A percentile compares a stretch with the other conserved stretches of the same genome.
Conservation (phyloP, 2,329 filamentous ascomycete genomes). For the Cadophora sp. region DNA sequence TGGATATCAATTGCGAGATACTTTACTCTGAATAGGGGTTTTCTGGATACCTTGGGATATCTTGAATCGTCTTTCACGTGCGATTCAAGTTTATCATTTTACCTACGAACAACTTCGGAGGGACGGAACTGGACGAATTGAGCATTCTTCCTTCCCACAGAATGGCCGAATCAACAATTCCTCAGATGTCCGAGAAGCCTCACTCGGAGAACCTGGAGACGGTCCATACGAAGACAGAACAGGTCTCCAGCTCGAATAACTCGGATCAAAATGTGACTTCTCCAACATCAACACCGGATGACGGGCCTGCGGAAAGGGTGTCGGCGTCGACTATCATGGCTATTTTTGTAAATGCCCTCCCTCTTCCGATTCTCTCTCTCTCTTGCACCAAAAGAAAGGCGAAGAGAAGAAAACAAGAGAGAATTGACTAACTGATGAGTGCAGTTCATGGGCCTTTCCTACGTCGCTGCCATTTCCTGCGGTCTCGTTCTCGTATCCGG, state of each 20-base stretch:
- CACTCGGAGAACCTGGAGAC: constrained; percentile 9
- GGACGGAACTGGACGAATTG: neutral
- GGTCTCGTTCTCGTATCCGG: constrained; percentile 37
- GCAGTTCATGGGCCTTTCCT: constrained; percentile 37
- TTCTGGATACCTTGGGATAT: too few relatives aligned
- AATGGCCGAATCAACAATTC: neutral
- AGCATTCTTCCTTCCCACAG: neutral
- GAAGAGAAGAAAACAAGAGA: too few relatives aligned
- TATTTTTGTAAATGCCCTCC: constrained; percentile 31
- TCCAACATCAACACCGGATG: constrained; percentile 7
- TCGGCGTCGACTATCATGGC: constrained; percentile 33
- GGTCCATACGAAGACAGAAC: constrained; percentile 3
- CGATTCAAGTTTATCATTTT: too few relatives aligned
- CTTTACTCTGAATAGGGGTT: too few relatives aligned
- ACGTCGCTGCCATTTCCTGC: constrained; percentile 31
- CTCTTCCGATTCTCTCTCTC: neutral
- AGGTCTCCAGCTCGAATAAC: constrained; percentile 19
- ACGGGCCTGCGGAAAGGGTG: constrained; percentile 26
- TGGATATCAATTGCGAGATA: too few relatives aligned
- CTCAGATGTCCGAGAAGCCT: constrained; percentile 18
- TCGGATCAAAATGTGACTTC: constrained; percentile 14
- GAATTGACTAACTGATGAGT: too few relatives aligned
- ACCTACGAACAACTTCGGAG: neutral
- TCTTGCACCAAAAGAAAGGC: too few relatives aligned
- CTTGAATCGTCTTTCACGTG: neutral